Conservation (phyloP, 2,329 filamentous ascomycete species). For the Verticillium albo-atrum region DNA sequence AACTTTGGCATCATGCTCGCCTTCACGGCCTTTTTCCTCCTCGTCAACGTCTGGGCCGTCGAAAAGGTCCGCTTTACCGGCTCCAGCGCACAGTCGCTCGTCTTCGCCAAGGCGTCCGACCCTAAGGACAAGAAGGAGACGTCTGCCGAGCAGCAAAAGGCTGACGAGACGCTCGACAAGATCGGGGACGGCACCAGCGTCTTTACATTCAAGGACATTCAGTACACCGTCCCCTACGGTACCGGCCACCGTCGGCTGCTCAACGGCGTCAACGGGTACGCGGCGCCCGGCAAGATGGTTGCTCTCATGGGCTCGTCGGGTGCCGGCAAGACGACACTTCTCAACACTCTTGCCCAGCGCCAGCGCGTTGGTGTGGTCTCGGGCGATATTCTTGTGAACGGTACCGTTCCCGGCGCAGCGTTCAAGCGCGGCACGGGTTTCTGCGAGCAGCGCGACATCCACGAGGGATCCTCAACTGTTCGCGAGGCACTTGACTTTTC, state of each 20-base stretch:
- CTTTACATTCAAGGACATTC: conserved; percentile 48
- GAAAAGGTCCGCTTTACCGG: conserved; percentile 55
- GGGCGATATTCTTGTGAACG: conserved; percentile 61
- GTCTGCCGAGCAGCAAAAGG: conserved; percentile 16
- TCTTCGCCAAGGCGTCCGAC: conserved; percentile 32
- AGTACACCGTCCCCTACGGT: conserved; percentile 50
- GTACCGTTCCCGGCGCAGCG: conserved; percentile 49
- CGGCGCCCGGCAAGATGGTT: conserved; percentile 74
- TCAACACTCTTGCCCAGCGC: conserved; percentile 72
- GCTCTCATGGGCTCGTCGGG: conserved; percentile 78
- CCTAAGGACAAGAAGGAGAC: conserved; percentile 43
- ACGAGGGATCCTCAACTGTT: conserved; percentile 61
- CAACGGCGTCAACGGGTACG: conserved; percentile 61
- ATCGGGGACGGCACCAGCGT: conserved; percentile 59
- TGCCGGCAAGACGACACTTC: conserved; percentile 77
- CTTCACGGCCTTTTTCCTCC: conserved; percentile 69
- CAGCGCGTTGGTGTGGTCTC: conserved; percentile 60
- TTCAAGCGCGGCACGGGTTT: conserved; percentile 67
- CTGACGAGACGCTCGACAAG: conserved; percentile 15
- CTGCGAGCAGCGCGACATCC: conserved; percentile 65
- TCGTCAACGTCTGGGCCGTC: conserved; percentile 65
- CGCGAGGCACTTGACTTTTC: conserved; percentile 65
- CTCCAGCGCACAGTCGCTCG: conserved; percentile 8
- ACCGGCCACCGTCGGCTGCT: conserved; percentile 59
- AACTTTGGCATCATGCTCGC: conserved; percentile 77